phyloP scores from a whole-genome alignment of 306 rosid species.

The Gastrolobium bilobum region DNA sequence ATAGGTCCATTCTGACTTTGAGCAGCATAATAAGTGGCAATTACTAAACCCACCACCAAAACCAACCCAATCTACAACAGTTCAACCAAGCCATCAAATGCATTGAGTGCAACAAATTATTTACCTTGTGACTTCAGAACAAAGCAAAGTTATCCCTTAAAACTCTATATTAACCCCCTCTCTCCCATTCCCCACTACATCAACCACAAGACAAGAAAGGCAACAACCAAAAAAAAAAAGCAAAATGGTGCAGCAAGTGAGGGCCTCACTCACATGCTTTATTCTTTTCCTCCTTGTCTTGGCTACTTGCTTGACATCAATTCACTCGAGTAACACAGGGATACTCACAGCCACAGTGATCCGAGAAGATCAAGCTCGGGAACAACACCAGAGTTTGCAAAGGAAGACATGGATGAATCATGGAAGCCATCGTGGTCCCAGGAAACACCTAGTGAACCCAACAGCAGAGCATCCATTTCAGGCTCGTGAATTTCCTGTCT shows the following conservation, averaged over 20 bases:
- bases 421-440: conserved; percentile 74
- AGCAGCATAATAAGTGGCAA: conserved; percentile 47
- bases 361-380: conserved; percentile 27
- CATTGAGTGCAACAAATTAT: conserved; percentile 56
- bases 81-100: conserved; percentile 46
- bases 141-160: conserved; percentile 64
- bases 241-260: conserved; percentile 55
- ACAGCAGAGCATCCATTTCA: conserved; percentile 57
- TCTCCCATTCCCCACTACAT: background rate
- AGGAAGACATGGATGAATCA: conserved; percentile 76
- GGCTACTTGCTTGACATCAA: conserved; percentile 47
- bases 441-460: conserved; percentile 71
- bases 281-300: conserved; percentile 56
- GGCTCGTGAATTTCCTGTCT: conserved; percentile 59
- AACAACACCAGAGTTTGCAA: conserved; percentile 41
- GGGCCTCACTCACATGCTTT: conserved; percentile 53
- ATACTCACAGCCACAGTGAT: conserved; percentile 25
- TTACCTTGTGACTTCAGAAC: conserved; percentile 63
- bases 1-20: conserved; percentile 49
- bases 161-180: conserved; percentile 52
- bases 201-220: conserved; percentile 44
- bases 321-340: conserved; percentile 42
- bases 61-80: conserved; percentile 45
- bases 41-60: conserved; percentile 53
- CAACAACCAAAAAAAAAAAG: conserved; percentile 33